Percentiles rank a stretch among this genome's conserved stretches.
Evolutionary conservation across 2,329 filamentous ascomycete genomes (phyloP).

Genomic region (Epichloe festucae): DNA sequence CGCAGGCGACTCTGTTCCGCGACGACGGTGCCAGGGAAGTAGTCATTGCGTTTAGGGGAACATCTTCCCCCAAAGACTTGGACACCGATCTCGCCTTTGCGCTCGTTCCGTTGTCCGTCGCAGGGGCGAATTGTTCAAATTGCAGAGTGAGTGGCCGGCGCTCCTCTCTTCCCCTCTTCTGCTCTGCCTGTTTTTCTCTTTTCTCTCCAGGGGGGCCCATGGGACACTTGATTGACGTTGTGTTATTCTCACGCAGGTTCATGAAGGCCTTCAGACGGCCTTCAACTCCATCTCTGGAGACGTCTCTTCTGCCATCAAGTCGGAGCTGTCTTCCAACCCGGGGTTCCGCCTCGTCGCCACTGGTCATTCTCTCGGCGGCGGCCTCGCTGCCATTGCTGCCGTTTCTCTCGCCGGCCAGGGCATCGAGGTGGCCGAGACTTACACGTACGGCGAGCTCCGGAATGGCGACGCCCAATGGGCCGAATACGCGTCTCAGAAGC

Average conservation of each 20-base stretch:
- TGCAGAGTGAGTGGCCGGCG: not conserved
- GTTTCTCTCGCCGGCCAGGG: not conserved
- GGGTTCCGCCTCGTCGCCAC: slow-evolving; percentile 1
- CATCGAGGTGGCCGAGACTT: slow-evolving; percentile 1
- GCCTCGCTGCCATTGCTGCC: not conserved
- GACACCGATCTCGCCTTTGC: not conserved
- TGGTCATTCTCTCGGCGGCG: slow-evolving; percentile 1
- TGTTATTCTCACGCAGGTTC: not conserved
- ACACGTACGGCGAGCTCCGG: slow-evolving; percentile 2
- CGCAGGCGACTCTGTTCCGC: slow-evolving; percentile 4
- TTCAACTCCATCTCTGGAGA: not conserved
- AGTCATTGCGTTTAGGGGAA: slow-evolving; percentile 3
- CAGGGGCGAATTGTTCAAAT: not conserved
- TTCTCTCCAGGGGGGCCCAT: too few relatives aligned
- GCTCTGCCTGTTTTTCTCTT: too few relatives aligned
- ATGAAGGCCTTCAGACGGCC: not conserved
- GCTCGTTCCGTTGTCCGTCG: not conserved
- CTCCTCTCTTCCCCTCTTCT: too few relatives aligned
- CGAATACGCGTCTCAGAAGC: not conserved
- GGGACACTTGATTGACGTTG: too few relatives aligned
- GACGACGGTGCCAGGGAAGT: not conserved
- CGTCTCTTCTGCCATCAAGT: not conserved
- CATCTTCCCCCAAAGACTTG: not conserved
- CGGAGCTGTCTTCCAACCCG: not conserved
- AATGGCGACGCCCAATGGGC: slow-evolving; percentile 3